phyloP scores from a whole-genome alignment of 805 yeast genomes.

The Saccharomyces jurei region DNA sequence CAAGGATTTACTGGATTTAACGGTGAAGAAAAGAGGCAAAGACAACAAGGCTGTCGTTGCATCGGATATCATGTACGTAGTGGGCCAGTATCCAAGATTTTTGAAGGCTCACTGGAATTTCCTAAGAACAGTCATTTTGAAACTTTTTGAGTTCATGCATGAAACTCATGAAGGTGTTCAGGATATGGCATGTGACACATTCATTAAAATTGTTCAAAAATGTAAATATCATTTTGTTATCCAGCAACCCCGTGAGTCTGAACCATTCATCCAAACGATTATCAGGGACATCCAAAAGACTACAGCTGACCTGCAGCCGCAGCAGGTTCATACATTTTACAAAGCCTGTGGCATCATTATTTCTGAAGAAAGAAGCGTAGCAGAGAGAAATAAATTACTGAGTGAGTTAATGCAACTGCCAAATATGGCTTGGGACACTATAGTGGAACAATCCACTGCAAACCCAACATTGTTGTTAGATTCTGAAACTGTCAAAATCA shows the following conservation, averaged over 20 bases:
- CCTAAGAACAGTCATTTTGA: conserved; percentile 88
- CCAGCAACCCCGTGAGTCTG: conserved; percentile 74
- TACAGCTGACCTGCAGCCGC: conserved; percentile 90
- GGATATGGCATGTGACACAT: conserved; percentile 99
- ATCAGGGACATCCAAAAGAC: conserved; percentile 74
- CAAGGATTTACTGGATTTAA: conserved; percentile 80
- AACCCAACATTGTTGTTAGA: conserved; percentile 74
- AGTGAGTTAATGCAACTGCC: conserved; percentile 82
- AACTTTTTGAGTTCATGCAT: conserved; percentile 96
- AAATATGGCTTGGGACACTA: conserved; percentile 88
- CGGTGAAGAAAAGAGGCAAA: conserved; percentile 94
- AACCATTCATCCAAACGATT: conserved; percentile 87
- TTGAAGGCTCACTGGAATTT: conserved; percentile 98
- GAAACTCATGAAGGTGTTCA: conserved; percentile 99
- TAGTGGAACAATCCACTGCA: conserved; percentile 74
- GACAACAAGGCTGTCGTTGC: conserved; percentile 99
- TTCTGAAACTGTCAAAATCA: conserved; percentile 80
- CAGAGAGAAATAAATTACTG: conserved; percentile 62
- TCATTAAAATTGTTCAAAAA: conserved; percentile 88
- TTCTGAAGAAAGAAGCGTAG: conserved; percentile 70
- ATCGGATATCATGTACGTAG: conserved; percentile 98
- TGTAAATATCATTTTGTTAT: conserved; percentile 93
- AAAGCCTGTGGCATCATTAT: conserved; percentile 95
- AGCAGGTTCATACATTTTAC: conserved; percentile 95
- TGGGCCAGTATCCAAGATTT: conserved; percentile 97